phyloP scores from a whole-genome alignment of 1,139 yeast species.

The Tardiomyces blankii region DNA sequence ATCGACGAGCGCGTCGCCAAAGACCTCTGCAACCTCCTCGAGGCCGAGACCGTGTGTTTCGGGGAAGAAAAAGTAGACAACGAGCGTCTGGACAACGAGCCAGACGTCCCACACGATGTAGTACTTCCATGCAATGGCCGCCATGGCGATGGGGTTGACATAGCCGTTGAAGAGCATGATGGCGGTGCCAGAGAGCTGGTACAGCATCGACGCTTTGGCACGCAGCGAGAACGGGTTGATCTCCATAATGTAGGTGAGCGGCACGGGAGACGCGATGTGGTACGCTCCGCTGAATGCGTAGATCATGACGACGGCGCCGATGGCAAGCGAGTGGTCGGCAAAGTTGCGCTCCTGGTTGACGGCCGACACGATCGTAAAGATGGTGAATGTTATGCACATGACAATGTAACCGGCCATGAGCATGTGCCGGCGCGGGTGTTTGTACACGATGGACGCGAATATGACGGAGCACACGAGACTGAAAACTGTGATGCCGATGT shows the following conservation, averaged over 20 bases:
- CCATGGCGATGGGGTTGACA: conserved; percentile 52
- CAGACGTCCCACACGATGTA: conserved; percentile 27
- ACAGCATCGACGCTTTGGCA: conserved; percentile 24
- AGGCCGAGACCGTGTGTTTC: conserved; percentile 34
- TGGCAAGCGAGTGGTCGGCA: background rate
- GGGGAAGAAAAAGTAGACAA: conserved; percentile 32
- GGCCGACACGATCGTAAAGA: conserved; percentile 15
- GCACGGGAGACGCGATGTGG: conserved; percentile 8
- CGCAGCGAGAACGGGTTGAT: conserved; percentile 30
- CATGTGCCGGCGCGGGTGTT: conserved; percentile 24
- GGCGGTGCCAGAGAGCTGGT: conserved; percentile 15
- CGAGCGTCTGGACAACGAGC: conserved; percentile 3
- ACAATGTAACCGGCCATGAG: conserved; percentile 18
- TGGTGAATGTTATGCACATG: conserved; percentile 11
- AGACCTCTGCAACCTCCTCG: conserved; percentile 34
- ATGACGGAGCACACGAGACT: conserved; percentile 16
- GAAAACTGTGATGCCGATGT: conserved; percentile 19
- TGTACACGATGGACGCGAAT: conserved; percentile 15
- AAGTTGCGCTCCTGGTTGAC: conserved; percentile 2
- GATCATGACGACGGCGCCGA: conserved; percentile 5
- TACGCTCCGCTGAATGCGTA: conserved; percentile 11
- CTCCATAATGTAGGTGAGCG: conserved; percentile 29
- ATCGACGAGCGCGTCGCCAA: conserved; percentile 7
- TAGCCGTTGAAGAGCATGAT: conserved; percentile 32
- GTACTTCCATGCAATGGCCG: conserved; percentile 47